A percentile compares a stretch with the other conserved stretches of the same genome.
phyloP scores from a whole-genome alignment of 1,284 basidiomycete genomes.

The Rhodotorula sp. region DNA sequence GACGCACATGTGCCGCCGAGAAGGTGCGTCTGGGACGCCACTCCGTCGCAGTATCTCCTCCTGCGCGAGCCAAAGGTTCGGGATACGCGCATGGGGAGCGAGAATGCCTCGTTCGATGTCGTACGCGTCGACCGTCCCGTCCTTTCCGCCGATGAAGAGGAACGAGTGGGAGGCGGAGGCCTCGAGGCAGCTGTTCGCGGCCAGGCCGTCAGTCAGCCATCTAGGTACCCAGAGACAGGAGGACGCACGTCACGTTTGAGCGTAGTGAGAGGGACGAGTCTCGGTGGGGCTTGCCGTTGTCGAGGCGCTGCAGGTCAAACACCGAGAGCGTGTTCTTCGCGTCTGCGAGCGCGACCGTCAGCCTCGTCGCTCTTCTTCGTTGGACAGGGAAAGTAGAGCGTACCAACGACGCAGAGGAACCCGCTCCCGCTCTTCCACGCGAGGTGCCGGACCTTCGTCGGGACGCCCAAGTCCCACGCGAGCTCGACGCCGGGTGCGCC shows the following conservation, averaged over 20 bases:
- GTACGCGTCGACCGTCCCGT: conserved; percentile 54
- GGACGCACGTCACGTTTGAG: conserved; percentile 52
- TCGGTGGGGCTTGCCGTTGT: conserved; percentile 56
- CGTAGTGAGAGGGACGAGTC: conserved; percentile 61
- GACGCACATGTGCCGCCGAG: conserved; percentile 52
- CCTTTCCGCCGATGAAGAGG: conserved; percentile 59
- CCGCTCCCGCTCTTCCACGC: conserved; percentile 63
- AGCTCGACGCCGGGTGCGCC: conserved; percentile 64
- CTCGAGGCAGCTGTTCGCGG: conserved; percentile 55
- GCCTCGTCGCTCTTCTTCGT: background rate
- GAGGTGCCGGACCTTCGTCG: conserved; percentile 62
- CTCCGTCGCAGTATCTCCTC: conserved; percentile 66
- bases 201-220: background rate
- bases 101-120: conserved; percentile 51
- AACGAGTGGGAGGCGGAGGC: conserved; percentile 75
- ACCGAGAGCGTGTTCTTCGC: conserved; percentile 66
- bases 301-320: conserved; percentile 65
- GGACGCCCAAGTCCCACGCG: conserved; percentile 60
- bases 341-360: conserved; percentile 55
- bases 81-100: conserved; percentile 49
- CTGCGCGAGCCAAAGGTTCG: conserved; percentile 59
- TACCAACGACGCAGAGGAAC: conserved; percentile 67
- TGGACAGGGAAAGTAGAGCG: conserved; percentile 31
- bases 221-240: background rate
- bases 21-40: conserved; percentile 59